Conservation (phyloP, 345 rosid genomes). For the Lepidium aucheri region DNA sequence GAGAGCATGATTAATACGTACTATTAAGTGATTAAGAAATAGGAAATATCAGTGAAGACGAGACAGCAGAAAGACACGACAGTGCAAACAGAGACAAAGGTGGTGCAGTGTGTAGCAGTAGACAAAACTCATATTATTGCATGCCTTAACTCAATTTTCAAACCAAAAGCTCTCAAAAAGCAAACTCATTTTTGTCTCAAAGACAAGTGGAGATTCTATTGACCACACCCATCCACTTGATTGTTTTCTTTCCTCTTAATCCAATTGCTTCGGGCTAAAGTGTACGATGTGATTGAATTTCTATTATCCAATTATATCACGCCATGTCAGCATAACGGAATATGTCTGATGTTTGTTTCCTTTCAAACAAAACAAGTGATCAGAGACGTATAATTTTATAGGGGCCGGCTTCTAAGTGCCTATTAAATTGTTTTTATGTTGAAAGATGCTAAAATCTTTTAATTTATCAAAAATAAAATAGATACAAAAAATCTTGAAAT, state of each 20-base stretch:
- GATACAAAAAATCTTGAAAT: too few species aligned
- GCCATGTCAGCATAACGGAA: slow-evolving; percentile 19
- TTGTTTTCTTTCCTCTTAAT: not conserved
- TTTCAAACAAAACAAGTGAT: slow-evolving; percentile 6
- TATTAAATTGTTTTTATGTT: not conserved
- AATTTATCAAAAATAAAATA: too few species aligned
- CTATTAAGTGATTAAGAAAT: not conserved
- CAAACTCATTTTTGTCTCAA: slow-evolving; percentile 12
- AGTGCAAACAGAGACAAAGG: slow-evolving; percentile 22
- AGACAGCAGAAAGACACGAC: slow-evolving; percentile 15
- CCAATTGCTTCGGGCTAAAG: slow-evolving; percentile 20
- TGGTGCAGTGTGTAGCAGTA: not conserved
- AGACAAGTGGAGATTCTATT: slow-evolving; percentile 31
- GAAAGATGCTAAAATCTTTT: not conserved
- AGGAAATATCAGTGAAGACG: slow-evolving; percentile 6
- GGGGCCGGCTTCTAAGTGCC: not conserved
- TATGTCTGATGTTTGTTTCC: slow-evolving; percentile 24
- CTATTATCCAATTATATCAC: slow-evolving; percentile 7
- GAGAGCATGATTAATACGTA: not conserved
- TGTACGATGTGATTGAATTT: slow-evolving; percentile 29
- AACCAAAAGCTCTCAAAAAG: slow-evolving; percentile 28
- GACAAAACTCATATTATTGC: slow-evolving; percentile 7
- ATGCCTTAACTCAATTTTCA: slow-evolving; percentile 21
- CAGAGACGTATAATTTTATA: slow-evolving; percentile 5
- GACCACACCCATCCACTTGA: slow-evolving; percentile 29